Base-by-base conservation (phyloP, 2,329 filamentous ascomycete species). In the Talaromyces albobiverticillius region DNA sequence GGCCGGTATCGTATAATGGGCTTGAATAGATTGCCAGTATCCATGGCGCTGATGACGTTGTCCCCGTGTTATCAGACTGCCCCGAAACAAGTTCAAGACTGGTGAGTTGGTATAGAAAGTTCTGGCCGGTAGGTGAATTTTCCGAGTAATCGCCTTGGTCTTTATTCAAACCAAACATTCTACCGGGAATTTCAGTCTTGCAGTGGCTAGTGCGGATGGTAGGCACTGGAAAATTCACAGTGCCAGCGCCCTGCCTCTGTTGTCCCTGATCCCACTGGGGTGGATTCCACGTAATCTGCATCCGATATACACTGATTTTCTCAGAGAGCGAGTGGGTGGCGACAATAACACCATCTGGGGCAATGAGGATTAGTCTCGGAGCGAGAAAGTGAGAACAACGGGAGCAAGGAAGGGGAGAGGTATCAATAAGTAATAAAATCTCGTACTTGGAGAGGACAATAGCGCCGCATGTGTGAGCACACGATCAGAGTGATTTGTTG, bases 381-480 rank as follows among this genome's bases (percentile, higher is more conserved):
- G 7, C 3, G 18, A 22, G 16, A 22, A 40, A 40, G 10, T 5
- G 26, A 29, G 26, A 29, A 10, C 26, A 29, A 29, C 5, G 26
- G 26, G 26, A 29, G 5, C 26, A 29, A 36, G 9, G 20, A 26
- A 36, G 23, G 42, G 13, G 14, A 40, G 11, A 14, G 34, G 52
- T n/a, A n/a, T n/a, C n/a, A 42, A 60, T 50, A 29, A n/a, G 26
- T 22, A 56, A 22, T 43, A 36, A 22, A 42, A 57, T 25, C 23
- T 46, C 50, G 26, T 71, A 89, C 88, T 84, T 70, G 86, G 89
- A 53, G 92, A 89, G 3, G 88, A 83, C 55, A 86, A 82, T 58
- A 91, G 77, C 36, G 89, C 82, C 10, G 89, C 89, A 72, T 95
- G 90, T 0, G 89, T 90, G 48, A 93, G 80, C n/a, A 89, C 70